These are phyloP conservation scores for Trichoderma atroviride DNA, from an alignment of 2,329 filamentous ascomycete species.

Conservation along the genomic window DNA sequence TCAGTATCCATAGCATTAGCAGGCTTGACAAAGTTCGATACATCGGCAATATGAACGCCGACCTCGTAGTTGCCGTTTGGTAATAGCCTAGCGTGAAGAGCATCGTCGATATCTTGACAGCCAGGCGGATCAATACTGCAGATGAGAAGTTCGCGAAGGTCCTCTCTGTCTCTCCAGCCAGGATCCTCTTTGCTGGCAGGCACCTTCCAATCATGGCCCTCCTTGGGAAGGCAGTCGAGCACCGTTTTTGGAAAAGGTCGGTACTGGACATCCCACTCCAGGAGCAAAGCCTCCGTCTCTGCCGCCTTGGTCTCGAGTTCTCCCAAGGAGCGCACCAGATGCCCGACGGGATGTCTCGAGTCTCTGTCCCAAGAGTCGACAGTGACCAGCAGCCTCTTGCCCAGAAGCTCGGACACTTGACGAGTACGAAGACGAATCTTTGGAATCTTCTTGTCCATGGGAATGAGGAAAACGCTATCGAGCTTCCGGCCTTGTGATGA, in stretches of 20 bases:
- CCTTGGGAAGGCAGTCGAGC: slow-evolving; percentile 84
- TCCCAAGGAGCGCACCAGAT: slow-evolving; percentile 90
- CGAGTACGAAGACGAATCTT: slow-evolving; percentile 93
- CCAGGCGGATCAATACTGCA: slow-evolving; percentile 97
- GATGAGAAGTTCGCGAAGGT: slow-evolving; percentile 82
- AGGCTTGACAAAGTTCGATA: slow-evolving; percentile 98
- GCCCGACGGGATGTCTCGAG: slow-evolving; percentile 87
- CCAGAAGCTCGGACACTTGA: slow-evolving; percentile 84
- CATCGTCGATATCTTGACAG: slow-evolving; percentile 98
- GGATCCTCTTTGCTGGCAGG: slow-evolving; percentile 77
- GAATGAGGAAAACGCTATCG: slow-evolving; percentile 91
- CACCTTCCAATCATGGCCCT: slow-evolving; percentile 94
- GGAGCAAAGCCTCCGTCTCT: slow-evolving; percentile 89
- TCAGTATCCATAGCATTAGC: slow-evolving; percentile 97
- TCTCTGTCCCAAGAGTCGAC: slow-evolving; percentile 96
- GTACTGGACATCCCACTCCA: slow-evolving; percentile 98
- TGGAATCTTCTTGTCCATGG: slow-evolving; percentile 97
- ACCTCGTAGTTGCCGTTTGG: slow-evolving; percentile 95
- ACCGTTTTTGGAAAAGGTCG: slow-evolving; percentile 95
- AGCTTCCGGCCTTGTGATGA: slow-evolving; percentile 78
- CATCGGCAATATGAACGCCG: slow-evolving; percentile 97
- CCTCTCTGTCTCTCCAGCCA: slow-evolving; percentile 82
- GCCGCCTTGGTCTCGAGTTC: slow-evolving; percentile 97
- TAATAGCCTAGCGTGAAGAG: slow-evolving; percentile 80
- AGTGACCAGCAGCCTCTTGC: slow-evolving; percentile 87